These are phyloP conservation scores for Aspergillus sp. DNA, from an alignment of 2,329 filamentous ascomycete genomes.

Conservation along the genomic window DNA sequence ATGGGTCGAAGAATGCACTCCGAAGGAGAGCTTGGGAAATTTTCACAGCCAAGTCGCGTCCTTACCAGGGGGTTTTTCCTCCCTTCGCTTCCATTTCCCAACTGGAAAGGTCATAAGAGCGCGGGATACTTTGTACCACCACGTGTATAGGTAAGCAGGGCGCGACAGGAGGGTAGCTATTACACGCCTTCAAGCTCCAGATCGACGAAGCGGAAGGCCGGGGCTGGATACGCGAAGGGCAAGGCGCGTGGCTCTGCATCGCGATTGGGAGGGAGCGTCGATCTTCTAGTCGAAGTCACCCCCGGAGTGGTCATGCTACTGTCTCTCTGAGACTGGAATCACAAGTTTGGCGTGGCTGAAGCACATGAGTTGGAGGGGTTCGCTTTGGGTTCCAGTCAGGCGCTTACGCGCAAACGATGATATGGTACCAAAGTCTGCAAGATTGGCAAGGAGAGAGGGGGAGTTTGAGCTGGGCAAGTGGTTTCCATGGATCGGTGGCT, in stretches of 20 bases:
- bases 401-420: slow-evolving; percentile 15
- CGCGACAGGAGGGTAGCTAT: neutral
- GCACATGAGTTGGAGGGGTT: neutral
- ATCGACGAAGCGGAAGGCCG: too few species aligned
- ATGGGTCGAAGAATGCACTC: neutral
- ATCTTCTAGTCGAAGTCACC: slow-evolving; percentile 4
- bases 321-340: neutral
- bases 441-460: neutral
- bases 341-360: neutral
- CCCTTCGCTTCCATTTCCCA: neutral
- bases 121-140: neutral
- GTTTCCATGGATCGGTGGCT: neutral
- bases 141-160: neutral
- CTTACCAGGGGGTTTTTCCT: neutral
- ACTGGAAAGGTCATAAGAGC: neutral
- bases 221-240: too few species aligned
- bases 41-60: neutral
- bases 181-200: too few species aligned
- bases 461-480: neutral
- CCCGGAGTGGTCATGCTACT: neutral
- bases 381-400: slow-evolving; percentile 6
- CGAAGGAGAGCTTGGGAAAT: neutral
- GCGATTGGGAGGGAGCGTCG: neutral
- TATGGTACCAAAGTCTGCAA: slow-evolving; percentile 16
- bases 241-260: neutral